Conservation (phyloP, 2,329 filamentous ascomycete genomes). For the Apiospora rasikravindrae region DNA sequence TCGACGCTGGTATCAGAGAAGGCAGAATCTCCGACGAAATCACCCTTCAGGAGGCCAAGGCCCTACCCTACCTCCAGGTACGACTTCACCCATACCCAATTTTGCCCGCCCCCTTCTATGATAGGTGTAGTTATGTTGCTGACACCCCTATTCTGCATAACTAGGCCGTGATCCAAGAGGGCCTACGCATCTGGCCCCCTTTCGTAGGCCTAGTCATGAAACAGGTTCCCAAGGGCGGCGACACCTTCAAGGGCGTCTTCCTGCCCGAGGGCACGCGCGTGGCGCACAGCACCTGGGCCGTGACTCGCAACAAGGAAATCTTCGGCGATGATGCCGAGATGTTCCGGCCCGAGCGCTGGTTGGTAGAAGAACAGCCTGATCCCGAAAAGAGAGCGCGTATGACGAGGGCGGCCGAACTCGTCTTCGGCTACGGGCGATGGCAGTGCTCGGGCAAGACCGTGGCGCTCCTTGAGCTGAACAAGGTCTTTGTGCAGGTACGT, state of each 20-base stretch:
- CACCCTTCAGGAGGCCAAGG: slow-evolving; percentile 33
- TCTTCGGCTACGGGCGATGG: slow-evolving; percentile 17
- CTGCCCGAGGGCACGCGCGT: slow-evolving; percentile 2
- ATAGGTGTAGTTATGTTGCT: neutral
- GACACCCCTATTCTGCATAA: neutral
- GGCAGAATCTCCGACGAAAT: slow-evolving; percentile 37
- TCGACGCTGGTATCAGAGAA: slow-evolving; percentile 39
- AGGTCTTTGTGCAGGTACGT: slow-evolving; percentile 16
- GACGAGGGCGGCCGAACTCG: slow-evolving; percentile 1
- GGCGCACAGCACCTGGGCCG: slow-evolving; percentile 14
- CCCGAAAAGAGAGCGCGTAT: neutral
- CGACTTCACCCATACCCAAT: neutral
- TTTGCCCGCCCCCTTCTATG: neutral
- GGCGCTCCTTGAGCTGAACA: slow-evolving; percentile 15
- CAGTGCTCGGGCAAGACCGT: slow-evolving; percentile 18
- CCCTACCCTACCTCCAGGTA: slow-evolving; percentile 39
- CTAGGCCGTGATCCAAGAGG: slow-evolving; percentile 18
- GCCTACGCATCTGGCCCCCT: slow-evolving; percentile 6
- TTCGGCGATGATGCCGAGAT: slow-evolving; percentile 9
- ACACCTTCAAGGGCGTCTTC: slow-evolving; percentile 18
- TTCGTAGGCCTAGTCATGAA: slow-evolving; percentile 15
- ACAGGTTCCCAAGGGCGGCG: slow-evolving; percentile 6
- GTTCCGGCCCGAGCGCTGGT: slow-evolving; percentile 16
- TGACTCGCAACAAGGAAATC: neutral
- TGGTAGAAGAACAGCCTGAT: neutral